Percentiles rank a stretch among this genome's conserved stretches.
phyloP scores from a whole-genome alignment of 2,329 filamentous ascomycete species.

The Drechslerella coelobrocha region DNA sequence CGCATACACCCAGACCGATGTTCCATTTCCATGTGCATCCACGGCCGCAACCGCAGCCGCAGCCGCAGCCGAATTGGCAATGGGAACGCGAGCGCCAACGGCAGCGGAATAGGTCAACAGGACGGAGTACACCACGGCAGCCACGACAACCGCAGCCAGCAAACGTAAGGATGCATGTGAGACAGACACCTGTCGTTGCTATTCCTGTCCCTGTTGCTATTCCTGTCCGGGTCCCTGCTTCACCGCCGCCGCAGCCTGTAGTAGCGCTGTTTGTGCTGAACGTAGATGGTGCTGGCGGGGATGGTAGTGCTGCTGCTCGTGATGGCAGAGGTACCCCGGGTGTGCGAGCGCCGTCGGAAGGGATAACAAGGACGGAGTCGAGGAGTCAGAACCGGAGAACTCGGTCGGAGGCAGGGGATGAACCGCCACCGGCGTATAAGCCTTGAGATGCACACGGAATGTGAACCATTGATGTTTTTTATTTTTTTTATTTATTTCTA shows the following conservation, averaged over 20 bases:
- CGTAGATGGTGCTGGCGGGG: constrained; percentile 6
- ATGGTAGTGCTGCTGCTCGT: constrained; percentile 29
- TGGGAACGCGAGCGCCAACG: not conserved
- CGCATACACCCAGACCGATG: too few relatives aligned
- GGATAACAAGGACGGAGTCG: too few relatives aligned
- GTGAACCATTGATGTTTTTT: not conserved
- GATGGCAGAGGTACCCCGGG: too few relatives aligned
- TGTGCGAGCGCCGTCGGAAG: too few relatives aligned
- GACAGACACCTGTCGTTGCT: too few relatives aligned
- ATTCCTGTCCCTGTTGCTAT: too few relatives aligned
- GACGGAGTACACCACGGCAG: constrained; percentile 12
- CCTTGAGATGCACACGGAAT: constrained; percentile 4
- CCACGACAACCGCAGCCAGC: constrained; percentile 16
- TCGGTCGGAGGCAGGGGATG: constrained; percentile 9
- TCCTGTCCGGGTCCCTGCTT: too few relatives aligned
- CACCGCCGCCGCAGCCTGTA: constrained; percentile 29
- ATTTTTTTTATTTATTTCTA: not conserved
- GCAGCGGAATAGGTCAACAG: constrained; percentile 8
- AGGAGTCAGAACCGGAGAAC: too few relatives aligned
- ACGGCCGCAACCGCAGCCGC: too few relatives aligned
- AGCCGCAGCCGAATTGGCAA: too few relatives aligned
- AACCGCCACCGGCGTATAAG: constrained; percentile 18
- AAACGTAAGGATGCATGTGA: constrained; percentile 29
- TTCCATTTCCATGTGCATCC: too few relatives aligned
- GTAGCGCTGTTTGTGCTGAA: too few relatives aligned